Base-by-base conservation (phyloP, 257 asterid genomes). In the Scutellaria galericulata region DNA sequence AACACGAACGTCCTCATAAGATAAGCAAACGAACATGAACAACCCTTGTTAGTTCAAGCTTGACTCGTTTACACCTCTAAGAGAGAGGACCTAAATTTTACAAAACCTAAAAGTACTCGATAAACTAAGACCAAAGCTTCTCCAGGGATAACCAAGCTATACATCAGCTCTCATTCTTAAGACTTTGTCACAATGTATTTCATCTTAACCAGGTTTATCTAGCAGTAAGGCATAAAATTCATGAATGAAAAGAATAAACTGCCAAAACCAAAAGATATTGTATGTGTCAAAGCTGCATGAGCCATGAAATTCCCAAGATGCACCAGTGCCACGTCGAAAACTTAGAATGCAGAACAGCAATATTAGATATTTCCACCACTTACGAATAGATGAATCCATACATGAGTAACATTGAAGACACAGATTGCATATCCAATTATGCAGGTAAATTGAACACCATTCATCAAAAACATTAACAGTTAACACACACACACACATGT, bases 301-400 rank as follows among this genome's bases (percentile, higher is more conserved):
- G 2, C 27, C 27, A 24, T 24, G 0, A 24, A 24, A 24, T 24
- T 0, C 27, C 10, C 15, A 9, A n/a, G 40, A 46, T 71, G 60
- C 53, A 15, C 24, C 53, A 31, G 37, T 18, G 31, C 35, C 9
- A 8, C 7, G 47, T 12, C 9, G 60, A 54, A 6, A 53, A 51
- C 37, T 12, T 62, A 24, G 39, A 39, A 41, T 18, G 66, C 50
- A 22, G 55, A 51, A 41, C 45, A 41, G 72, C 72, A 40, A 39
- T 7, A 9, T 24, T 48, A 41, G 5, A 20, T 22, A 62, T 52
- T 12, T 55, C 50, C 15, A 22, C 50, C 44, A 73, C 37, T 50
- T 45, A 13, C 3, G 9, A 6, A 41, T 24, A 41, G 15, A 63
- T 51, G 24, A 12, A 56, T 13, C 9, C 31, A 61, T 18, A 42